Percentiles rank a stretch among this genome's conserved stretches.
Evolutionary conservation across 1,284 basidiomycete species (phyloP).

Genomic region (Phaffia rhodozyma): DNA sequence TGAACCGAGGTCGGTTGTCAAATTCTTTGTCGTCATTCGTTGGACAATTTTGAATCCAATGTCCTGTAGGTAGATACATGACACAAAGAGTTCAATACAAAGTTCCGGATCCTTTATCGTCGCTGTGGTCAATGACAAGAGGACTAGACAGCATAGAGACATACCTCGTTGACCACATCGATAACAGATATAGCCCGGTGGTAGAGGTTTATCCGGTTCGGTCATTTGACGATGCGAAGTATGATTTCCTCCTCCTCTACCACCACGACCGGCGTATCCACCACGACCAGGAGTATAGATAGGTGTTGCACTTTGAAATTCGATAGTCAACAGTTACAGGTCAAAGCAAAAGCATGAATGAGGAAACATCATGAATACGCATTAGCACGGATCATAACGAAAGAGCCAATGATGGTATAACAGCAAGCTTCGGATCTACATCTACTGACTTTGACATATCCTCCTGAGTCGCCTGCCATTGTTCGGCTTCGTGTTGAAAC

Average conservation of each 20-base stretch:
- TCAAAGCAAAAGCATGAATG: background rate
- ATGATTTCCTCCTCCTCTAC: constrained; percentile 20
- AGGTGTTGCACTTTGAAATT: constrained; percentile 51
- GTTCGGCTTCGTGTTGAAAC: constrained; percentile 79
- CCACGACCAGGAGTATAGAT: constrained; percentile 46
- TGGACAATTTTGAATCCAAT: constrained; percentile 99
- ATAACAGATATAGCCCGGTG: constrained; percentile 96
- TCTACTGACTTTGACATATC: constrained; percentile 60
- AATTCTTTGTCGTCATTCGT: constrained; percentile 92
- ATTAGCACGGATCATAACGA: background rate
- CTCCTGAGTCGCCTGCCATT: constrained; percentile 94
- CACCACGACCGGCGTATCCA: constrained; percentile 21
- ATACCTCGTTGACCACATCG: constrained; percentile 93
- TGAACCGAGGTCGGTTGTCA: constrained; percentile 88
- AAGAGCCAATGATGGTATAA: too few species aligned
- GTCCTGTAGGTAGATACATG: constrained; percentile 45
- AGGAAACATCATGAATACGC: constrained; percentile 1
- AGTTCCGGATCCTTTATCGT: too few species aligned
- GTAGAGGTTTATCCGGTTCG: constrained; percentile 42
- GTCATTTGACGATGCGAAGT: constrained; percentile 37
- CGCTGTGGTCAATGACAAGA: background rate
- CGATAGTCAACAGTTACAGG: background rate
- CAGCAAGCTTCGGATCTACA: too few species aligned
- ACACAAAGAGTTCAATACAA: constrained; percentile 8
- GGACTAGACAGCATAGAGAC: constrained; percentile 24